A percentile compares a stretch with the other conserved stretches of the same genome.
Conservation (phyloP, 2,329 filamentous ascomycete genomes). For the Celoporthe dispersa region DNA sequence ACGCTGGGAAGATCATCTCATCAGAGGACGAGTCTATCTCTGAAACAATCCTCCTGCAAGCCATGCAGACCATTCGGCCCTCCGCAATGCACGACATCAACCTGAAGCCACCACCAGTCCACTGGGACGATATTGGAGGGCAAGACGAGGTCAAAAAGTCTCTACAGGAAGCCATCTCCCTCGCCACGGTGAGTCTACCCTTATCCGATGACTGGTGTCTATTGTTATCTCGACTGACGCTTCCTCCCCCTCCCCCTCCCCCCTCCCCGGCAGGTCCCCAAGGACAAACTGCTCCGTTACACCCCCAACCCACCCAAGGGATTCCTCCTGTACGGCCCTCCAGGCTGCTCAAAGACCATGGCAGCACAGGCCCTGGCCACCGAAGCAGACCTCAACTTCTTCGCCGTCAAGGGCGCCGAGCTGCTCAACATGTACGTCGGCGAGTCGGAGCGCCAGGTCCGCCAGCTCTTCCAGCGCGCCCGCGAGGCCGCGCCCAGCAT, state of each 20-base stretch:
- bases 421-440: conserved; percentile 97
- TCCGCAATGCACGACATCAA: conserved; percentile 90
- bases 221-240: conserved; percentile 12
- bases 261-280: conserved; percentile 30
- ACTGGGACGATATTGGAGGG: conserved; percentile 87
- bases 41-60: conserved; percentile 63
- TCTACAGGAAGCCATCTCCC: conserved; percentile 56
- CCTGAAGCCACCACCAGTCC: conserved; percentile 82
- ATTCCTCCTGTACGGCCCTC: conserved; percentile 87
- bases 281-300: conserved; percentile 40
- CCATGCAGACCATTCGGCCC: conserved; percentile 72
- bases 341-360: conserved; percentile 93
- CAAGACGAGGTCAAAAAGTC: conserved; percentile 74
- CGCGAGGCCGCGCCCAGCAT: conserved; percentile 86
- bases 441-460: conserved; percentile 84
- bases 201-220: background rate
- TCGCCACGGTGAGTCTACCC: conserved; percentile 34
- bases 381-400: conserved; percentile 89
- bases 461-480: conserved; percentile 85
- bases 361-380: conserved; percentile 90
- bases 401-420: conserved; percentile 91
- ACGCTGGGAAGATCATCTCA: background rate
- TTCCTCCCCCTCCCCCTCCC: no score
- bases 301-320: conserved; percentile 72
- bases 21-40: conserved; percentile 37